A percentile compares a stretch with the other conserved stretches of the same genome.
Evolutionary conservation across 2,329 filamentous ascomycete species (phyloP).

Genomic region (Penicillium polonicum): DNA sequence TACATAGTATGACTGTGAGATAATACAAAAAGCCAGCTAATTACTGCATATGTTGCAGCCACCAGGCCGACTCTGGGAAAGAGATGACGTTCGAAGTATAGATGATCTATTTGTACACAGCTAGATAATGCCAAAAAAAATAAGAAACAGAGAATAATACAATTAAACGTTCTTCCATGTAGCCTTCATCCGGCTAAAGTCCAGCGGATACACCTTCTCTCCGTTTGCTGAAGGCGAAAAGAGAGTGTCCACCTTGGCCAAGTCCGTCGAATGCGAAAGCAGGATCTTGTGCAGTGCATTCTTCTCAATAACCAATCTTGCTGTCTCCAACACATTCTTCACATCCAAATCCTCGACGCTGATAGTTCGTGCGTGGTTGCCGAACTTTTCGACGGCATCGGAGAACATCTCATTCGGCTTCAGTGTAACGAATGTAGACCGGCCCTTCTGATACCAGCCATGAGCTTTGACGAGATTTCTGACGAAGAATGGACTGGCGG

Average conservation of each 20-base stretch:
- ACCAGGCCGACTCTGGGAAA: neutral
- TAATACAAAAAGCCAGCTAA: too few relatives aligned
- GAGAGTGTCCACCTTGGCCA: conserved; percentile 25
- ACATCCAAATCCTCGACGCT: conserved; percentile 82
- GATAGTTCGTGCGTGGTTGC: conserved; percentile 67
- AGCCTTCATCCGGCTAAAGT: neutral
- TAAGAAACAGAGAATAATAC: neutral
- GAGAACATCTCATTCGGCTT: conserved; percentile 62
- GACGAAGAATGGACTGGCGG: conserved; percentile 56
- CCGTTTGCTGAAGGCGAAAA: conserved; percentile 7
- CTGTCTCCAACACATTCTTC: conserved; percentile 85
- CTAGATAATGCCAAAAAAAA: conserved; percentile 7
- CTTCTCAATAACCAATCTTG: conserved; percentile 83
- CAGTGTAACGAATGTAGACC: conserved; percentile 73
- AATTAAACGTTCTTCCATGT: neutral
- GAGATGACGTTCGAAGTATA: conserved; percentile 1
- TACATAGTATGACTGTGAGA: neutral
- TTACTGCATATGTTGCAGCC: neutral
- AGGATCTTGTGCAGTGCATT: conserved; percentile 74
- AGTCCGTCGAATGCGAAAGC: conserved; percentile 57
- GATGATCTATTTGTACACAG: conserved; percentile 13
- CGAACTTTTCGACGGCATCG: conserved; percentile 62
- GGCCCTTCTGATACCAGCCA: conserved; percentile 66
- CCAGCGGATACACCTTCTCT: conserved; percentile 2
- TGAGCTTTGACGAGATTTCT: conserved; percentile 69